Conservation (phyloP, 257 asterid species). For the Primulina huaijiensis region DNA sequence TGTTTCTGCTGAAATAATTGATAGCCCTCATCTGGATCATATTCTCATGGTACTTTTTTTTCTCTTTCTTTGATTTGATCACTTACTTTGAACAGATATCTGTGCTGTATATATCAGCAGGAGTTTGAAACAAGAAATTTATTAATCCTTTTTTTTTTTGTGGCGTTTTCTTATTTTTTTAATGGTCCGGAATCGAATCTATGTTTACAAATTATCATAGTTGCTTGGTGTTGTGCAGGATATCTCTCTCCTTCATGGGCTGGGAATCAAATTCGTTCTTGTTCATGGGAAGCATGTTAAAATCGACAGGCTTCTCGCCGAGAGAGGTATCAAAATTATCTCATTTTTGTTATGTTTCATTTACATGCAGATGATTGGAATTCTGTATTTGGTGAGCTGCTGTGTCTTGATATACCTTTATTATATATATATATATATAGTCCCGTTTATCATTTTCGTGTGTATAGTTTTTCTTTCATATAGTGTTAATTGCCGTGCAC, state of each 20-base stretch:
- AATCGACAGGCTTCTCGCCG: slow-evolving; percentile 72
- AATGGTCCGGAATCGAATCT: no score
- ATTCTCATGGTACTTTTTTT: slow-evolving; percentile 69
- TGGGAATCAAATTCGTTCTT: slow-evolving; percentile 92
- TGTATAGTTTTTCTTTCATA: slow-evolving; percentile 5
- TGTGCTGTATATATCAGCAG: background rate
- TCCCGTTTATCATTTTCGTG: background rate
- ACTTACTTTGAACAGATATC: slow-evolving; percentile 11
- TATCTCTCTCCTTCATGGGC: slow-evolving; percentile 85
- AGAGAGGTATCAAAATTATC: slow-evolving; percentile 50
- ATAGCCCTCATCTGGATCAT: slow-evolving; percentile 65
- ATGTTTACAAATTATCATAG: background rate
- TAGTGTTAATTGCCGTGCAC: slow-evolving; percentile 8
- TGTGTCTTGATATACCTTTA: slow-evolving; percentile 10
- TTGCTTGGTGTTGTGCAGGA: slow-evolving; percentile 47
- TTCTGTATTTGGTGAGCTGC: slow-evolving; percentile 3
- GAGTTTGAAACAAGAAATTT: no score
- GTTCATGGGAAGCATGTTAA: slow-evolving; percentile 96
- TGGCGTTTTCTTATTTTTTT: no score
- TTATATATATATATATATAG: background rate
- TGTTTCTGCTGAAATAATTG: slow-evolving; percentile 79
- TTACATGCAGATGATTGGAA: background rate
- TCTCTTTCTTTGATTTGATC: background rate
- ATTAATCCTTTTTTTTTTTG: no score
- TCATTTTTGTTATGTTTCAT: background rate